Base-by-base conservation (phyloP, 805 yeast genomes). In the Candida palmyrensis region DNA sequence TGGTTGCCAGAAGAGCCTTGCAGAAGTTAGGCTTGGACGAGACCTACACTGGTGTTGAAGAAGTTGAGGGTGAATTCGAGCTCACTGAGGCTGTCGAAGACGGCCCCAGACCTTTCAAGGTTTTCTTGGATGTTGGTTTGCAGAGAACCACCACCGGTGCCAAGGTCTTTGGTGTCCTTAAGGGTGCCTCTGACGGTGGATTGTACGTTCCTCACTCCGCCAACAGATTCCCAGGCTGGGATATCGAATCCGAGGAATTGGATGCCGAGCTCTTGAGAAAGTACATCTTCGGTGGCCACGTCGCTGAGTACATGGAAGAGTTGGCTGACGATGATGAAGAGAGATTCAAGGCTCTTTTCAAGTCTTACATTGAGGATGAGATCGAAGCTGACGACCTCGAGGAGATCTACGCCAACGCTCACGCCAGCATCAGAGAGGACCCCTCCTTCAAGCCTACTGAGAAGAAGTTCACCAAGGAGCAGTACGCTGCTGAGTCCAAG, bases 141-240 rank as follows among this genome's bases (percentile, higher is more conserved):
- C 95, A 88, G 75, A 89, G 98, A 83, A 88, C 98, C 75, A 92
- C 98, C 76, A 89, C 97, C 62, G 98, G 98, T 87, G 97, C 97
- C 66, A 86, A 95, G 75, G 79, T 92, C 69, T 92, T 92, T 62
- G 98, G 97, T 86, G 97, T 92, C 65, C 77, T 92, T 64, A 92
- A 92, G 83, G 98, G 98, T 84, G 98, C 98, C 63, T 90, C 97
- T 48, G 98, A 92, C 69, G 98, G 98, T 85, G 98, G 98, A 60
- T 78, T 92, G 62, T 87, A 84, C 89, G 77, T 92, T 66, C 98
- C 98, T 55, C 98, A 92, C 89, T 87, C 95, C 57, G 85, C 95
- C 66, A 89, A 89, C 81, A 89, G 98, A 83, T 92, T 89, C 96
- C 98, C 98, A 73, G 98, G 98, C 77, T 92, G 90, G 95, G 98